These are phyloP conservation scores for Xylariaceae sp. DNA, from an alignment of 2,329 filamentous ascomycete species.

Conservation along the genomic window DNA sequence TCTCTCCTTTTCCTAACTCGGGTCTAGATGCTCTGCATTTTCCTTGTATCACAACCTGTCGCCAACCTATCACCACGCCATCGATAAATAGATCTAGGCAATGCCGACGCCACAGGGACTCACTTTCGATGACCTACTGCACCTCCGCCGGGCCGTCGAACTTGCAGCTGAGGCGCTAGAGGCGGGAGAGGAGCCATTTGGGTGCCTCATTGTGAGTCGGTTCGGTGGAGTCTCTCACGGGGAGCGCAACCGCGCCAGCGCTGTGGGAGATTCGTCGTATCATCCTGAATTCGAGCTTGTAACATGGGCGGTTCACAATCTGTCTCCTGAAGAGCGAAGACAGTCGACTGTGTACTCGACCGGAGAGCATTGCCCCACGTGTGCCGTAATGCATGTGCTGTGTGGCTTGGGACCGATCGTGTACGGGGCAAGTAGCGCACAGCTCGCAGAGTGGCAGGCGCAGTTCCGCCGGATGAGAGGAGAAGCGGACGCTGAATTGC, in stretches of 20 bases:
- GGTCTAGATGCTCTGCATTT: not conserved
- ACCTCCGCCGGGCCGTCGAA: constrained; percentile 27
- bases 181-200: constrained; percentile 25
- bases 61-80: not conserved
- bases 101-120: constrained; percentile 3
- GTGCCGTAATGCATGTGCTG: constrained; percentile 21
- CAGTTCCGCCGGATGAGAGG: constrained; percentile 7
- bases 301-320: constrained; percentile 19
- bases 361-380: constrained; percentile 26
- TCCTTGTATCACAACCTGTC: not conserved
- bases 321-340: constrained; percentile 8
- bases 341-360: constrained; percentile 22
- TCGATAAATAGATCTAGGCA: not conserved
- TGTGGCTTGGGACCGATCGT: constrained; percentile 21
- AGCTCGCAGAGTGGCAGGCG: constrained; percentile 16
- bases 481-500: not conserved
- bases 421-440: constrained; percentile 19
- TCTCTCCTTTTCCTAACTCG: not conserved
- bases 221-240: constrained; percentile 6
- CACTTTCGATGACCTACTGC: constrained; percentile 12
- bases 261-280: constrained; percentile 16
- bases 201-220: constrained; percentile 17
- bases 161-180: constrained; percentile 28
- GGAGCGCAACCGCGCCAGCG: constrained; percentile 21
- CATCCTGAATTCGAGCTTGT: constrained; percentile 25